Conservation (phyloP, 2,329 filamentous ascomycete species). For the Apiospora pterosperma region DNA sequence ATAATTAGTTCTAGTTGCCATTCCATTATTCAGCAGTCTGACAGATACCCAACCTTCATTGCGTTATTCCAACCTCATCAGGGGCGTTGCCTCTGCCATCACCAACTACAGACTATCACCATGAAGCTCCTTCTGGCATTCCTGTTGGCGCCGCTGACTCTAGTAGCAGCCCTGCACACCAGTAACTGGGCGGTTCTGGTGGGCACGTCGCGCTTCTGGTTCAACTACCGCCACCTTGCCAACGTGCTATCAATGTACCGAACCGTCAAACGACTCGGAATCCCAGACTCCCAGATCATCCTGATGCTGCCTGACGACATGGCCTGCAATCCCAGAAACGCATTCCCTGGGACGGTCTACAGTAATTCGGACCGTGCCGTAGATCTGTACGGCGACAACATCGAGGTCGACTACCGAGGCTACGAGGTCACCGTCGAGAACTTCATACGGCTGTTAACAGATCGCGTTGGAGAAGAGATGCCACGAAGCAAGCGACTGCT, state of each 20-base stretch:
- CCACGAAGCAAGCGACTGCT: constrained; percentile 89
- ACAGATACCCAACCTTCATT: neutral
- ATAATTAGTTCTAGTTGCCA: neutral
- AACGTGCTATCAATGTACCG: constrained; percentile 97
- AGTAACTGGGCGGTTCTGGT: constrained; percentile 99
- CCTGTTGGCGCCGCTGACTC: constrained; percentile 40
- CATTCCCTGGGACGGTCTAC: constrained; percentile 96
- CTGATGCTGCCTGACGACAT: constrained; percentile 99
- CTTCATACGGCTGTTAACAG: constrained; percentile 92
- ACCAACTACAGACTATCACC: constrained; percentile 5
- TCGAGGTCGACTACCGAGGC: constrained; percentile 96
- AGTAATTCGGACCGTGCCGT: constrained; percentile 95
- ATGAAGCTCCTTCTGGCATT: constrained; percentile 55
- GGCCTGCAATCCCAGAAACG: constrained; percentile 98
- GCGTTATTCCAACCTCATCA: neutral
- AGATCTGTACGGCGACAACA: constrained; percentile 96
- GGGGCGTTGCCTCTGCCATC: neutral
- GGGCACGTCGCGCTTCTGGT: constrained; percentile 98
- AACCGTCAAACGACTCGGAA: constrained; percentile 95
- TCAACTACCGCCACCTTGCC: constrained; percentile 98
- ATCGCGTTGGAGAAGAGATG: constrained; percentile 91
- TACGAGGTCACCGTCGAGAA: constrained; percentile 99
- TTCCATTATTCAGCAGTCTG: neutral
- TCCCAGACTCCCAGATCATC: constrained; percentile 98
- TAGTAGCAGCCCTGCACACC: constrained; percentile 71